Evolutionary conservation across 345 rosid genomes (phyloP).

Genomic region (Toxicodendron radicans): DNA sequence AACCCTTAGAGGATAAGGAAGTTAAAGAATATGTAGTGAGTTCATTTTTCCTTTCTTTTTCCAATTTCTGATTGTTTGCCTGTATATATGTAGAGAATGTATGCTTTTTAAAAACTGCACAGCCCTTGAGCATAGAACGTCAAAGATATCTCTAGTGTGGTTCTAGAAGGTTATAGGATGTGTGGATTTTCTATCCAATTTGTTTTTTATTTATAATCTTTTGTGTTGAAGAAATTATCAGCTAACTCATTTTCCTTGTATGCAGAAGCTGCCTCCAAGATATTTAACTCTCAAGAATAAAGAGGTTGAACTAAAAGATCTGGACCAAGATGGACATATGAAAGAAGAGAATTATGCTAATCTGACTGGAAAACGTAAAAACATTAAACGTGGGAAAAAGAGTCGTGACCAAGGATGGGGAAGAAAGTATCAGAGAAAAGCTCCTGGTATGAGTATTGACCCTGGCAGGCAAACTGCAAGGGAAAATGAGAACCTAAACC

Average conservation of each 20-base stretch:
- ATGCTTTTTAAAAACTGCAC: background rate
- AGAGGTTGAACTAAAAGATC: constrained; percentile 44
- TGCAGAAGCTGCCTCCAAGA: constrained; percentile 63
- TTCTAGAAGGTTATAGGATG: background rate
- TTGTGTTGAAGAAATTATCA: background rate
- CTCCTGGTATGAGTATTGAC: constrained; percentile 39
- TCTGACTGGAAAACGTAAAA: constrained; percentile 41
- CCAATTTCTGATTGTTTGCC: background rate
- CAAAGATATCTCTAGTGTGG: background rate
- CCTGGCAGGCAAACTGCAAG: constrained; percentile 39
- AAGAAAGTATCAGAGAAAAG: constrained; percentile 50
- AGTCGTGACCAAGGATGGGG: constrained; percentile 53
- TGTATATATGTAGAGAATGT: background rate
- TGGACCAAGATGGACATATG: constrained; percentile 30
- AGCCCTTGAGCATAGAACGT: background rate
- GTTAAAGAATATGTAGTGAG: constrained; percentile 54
- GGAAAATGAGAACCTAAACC: constrained; percentile 39
- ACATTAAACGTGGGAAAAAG: constrained; percentile 57
- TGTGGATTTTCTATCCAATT: background rate
- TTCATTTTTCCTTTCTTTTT: constrained; percentile 11
- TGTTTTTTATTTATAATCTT: background rate
- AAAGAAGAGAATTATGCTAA: constrained; percentile 42
- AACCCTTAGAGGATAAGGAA: constrained; percentile 47
- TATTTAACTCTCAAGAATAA: constrained; percentile 46
- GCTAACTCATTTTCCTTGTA: constrained; percentile 10